A percentile compares a stretch with the other conserved stretches of the same genome.
These are phyloP conservation scores for Dentipellis fragilis DNA, from an alignment of 768 basidiomycete genomes.

Conservation along the genomic window DNA sequence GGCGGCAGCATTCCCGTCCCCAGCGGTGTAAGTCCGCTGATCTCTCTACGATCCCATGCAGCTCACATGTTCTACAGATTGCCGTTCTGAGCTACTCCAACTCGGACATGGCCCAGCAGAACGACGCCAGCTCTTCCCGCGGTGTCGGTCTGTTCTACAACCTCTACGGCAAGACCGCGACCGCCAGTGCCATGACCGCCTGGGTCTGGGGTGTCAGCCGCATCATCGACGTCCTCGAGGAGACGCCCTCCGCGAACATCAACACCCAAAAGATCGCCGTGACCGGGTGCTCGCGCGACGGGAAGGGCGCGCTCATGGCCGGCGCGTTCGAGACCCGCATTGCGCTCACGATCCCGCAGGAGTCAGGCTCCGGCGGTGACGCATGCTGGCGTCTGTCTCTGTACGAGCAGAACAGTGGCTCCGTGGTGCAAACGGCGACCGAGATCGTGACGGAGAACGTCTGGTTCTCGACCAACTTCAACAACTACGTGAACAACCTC, in stretches of 20 bases:
- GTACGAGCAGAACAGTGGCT: slow-evolving; percentile 32
- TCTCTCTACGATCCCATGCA: neutral
- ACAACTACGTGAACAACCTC: slow-evolving; percentile 35
- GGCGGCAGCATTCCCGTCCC: slow-evolving; percentile 29
- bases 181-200: slow-evolving; percentile 45
- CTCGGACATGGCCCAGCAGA: slow-evolving; percentile 43
- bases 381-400: slow-evolving; percentile 54
- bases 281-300: slow-evolving; percentile 51
- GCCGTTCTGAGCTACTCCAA: slow-evolving; percentile 45
- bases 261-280: slow-evolving; percentile 40
- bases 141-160: slow-evolving; percentile 49
- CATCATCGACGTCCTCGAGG: slow-evolving; percentile 51
- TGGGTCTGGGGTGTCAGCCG: slow-evolving; percentile 56
- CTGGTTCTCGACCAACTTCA: slow-evolving; percentile 46
- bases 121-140: slow-evolving; percentile 28
- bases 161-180: slow-evolving; percentile 37
- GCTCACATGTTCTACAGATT: slow-evolving; percentile 10
- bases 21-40: slow-evolving; percentile 15
- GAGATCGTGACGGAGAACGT: slow-evolving; percentile 55
- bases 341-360: slow-evolving; percentile 51
- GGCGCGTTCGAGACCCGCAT: slow-evolving; percentile 52
- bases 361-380: slow-evolving; percentile 51
- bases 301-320: slow-evolving; percentile 50
- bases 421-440: slow-evolving; percentile 39
- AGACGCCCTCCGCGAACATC: slow-evolving; percentile 35